A percentile compares a stretch with the other conserved stretches of the same genome.
These are phyloP conservation scores for Fusarium penzigii DNA, from an alignment of 2,329 filamentous ascomycete genomes.

Conservation along the genomic window DNA sequence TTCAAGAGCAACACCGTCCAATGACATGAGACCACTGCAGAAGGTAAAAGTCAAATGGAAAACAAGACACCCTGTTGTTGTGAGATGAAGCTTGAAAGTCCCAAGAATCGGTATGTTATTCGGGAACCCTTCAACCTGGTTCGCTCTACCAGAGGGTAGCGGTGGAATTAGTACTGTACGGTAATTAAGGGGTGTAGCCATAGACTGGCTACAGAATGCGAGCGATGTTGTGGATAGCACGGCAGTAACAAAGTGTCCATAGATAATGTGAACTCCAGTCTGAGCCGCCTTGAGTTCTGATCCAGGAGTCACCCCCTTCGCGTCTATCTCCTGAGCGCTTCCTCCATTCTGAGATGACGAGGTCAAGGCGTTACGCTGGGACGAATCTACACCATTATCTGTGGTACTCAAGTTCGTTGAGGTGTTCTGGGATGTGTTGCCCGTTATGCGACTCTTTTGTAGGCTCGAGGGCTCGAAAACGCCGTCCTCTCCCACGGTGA, in stretches of 20 bases:
- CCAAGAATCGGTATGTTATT: constrained; percentile 41
- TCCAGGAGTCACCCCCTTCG: constrained; percentile 31
- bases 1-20: constrained; percentile 44
- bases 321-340: constrained; percentile 28
- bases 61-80: constrained; percentile 56
- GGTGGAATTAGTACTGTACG: constrained; percentile 51
- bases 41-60: constrained; percentile 50
- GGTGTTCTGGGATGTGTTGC: constrained; percentile 43
- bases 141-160: constrained; percentile 9
- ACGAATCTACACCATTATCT: constrained; percentile 41
- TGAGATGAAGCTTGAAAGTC: constrained; percentile 56
- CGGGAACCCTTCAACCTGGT: constrained; percentile 16
- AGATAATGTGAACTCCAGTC: constrained; percentile 42
- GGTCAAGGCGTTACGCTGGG: constrained; percentile 27
- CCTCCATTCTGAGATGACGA: constrained; percentile 18
- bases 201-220: constrained; percentile 49
- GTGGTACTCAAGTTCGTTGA: constrained; percentile 49
- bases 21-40: constrained; percentile 48
- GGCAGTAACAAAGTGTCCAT: constrained; percentile 57
- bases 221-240: constrained; percentile 51
- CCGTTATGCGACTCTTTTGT: constrained; percentile 44
- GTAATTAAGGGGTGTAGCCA: constrained; percentile 54
- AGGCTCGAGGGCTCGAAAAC: constrained; percentile 51
- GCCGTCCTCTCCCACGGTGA: constrained; percentile 51
- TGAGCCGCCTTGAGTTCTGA: constrained; percentile 25